Conservation (phyloP, 2,329 filamentous ascomycete genomes). For the Anthostomella pinea region DNA sequence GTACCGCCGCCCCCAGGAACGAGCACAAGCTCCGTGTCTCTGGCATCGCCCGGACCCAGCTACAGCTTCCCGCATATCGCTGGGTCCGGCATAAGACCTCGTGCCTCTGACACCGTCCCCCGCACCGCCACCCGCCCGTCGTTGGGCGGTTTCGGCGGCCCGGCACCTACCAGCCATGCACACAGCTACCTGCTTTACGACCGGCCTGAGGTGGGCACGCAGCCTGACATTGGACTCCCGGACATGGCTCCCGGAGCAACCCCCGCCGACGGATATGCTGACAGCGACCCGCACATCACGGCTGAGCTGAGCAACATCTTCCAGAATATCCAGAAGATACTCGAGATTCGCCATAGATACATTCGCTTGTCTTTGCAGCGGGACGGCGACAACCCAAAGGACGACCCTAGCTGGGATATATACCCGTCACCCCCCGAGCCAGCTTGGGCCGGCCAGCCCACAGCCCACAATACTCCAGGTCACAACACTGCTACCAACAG, state of each 20-base stretch:
- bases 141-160: constrained; percentile 20
- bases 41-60: constrained; percentile 27
- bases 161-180: constrained; percentile 12
- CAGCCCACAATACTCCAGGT: constrained; percentile 36
- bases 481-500: constrained; percentile 41
- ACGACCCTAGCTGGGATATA: constrained; percentile 78
- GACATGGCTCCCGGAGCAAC: constrained; percentile 61
- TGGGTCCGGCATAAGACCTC: constrained; percentile 20
- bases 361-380: constrained; percentile 81
- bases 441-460: constrained; percentile 66
- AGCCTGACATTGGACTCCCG: constrained; percentile 41
- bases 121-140: constrained; percentile 33
- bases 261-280: constrained; percentile 62
- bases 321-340: constrained; percentile 82
- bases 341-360: constrained; percentile 86
- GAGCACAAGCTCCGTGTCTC: constrained; percentile 26
- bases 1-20: constrained; percentile 24
- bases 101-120: constrained; percentile 22
- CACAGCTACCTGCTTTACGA: constrained; percentile 13
- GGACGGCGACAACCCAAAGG: constrained; percentile 81
- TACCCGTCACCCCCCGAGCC: constrained; percentile 92
- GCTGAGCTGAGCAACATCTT: constrained; percentile 84
- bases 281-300: constrained; percentile 76
- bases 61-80: constrained; percentile 31
- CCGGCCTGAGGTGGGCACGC: constrained; percentile 11